Percentiles rank a stretch among this genome's conserved stretches.
Evolutionary conservation across 306 rosid species (phyloP).

Genomic region (Arachis hypogaea): DNA sequence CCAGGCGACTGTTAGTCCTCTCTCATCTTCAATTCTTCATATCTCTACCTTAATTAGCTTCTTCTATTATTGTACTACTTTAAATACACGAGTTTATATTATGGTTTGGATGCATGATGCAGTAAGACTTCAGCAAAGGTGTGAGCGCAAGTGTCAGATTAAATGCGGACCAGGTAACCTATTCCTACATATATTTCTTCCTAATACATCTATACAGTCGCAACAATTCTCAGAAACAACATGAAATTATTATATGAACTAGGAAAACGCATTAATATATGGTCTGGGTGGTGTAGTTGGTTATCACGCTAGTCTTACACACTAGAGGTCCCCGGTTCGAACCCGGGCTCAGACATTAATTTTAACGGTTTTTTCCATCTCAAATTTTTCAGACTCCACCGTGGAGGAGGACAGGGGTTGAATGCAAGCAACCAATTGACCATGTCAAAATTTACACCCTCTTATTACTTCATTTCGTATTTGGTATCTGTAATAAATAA

Average conservation of each 20-base stretch:
- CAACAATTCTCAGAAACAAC: no score
- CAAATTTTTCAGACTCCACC: slow-evolving; percentile 37
- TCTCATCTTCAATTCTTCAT: no score
- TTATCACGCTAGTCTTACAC: slow-evolving; percentile 50
- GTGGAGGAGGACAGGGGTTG: slow-evolving; percentile 27
- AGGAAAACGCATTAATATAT: rapidly evolving
- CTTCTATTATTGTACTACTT: no score
- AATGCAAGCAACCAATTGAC: neutral
- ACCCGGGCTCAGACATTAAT: slow-evolving; percentile 37
- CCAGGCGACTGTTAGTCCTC: slow-evolving; percentile 42
- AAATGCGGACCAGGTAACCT: slow-evolving; percentile 64
- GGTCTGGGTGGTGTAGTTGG: slow-evolving; percentile 51
- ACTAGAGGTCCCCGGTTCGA: slow-evolving; percentile 50
- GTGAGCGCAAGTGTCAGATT: slow-evolving; percentile 63
- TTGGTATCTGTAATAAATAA: no score
- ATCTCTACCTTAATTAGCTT: no score
- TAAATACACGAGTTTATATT: no score
- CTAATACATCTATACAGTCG: neutral
- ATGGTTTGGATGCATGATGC: slow-evolving; percentile 3
- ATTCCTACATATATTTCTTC: neutral
- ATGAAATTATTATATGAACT: no score
- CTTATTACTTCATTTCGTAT: neutral
- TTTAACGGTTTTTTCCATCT: neutral
- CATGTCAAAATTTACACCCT: neutral
- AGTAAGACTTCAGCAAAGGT: slow-evolving; percentile 57